A percentile compares a stretch with the other conserved stretches of the same genome.
Conservation (phyloP, 2,329 filamentous ascomycete species). For the Fusarium hainanense region DNA sequence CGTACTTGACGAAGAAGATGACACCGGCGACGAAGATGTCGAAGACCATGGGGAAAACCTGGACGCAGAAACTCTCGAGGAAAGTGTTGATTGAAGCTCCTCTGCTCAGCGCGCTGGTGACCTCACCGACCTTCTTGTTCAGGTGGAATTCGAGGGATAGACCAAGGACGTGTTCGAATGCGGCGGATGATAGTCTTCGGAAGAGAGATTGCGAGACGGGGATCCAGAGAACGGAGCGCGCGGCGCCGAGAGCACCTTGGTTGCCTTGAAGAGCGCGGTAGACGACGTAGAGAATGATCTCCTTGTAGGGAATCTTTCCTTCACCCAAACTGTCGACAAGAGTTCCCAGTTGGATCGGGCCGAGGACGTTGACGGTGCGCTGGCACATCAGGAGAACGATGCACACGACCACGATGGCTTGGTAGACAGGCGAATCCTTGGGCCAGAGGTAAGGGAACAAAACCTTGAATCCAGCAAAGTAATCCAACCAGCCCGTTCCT, state of each 20-base stretch:
- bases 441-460: constrained; percentile 62
- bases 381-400: constrained; percentile 56
- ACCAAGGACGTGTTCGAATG: constrained; percentile 60
- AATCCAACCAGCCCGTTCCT: constrained; percentile 57
- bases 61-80: constrained; percentile 60
- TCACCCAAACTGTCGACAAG: constrained; percentile 56
- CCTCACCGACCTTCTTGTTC: constrained; percentile 63
- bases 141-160: constrained; percentile 63
- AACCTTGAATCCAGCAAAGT: constrained; percentile 57
- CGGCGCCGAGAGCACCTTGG: constrained; percentile 56
- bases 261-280: constrained; percentile 60
- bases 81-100: constrained; percentile 62
- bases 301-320: constrained; percentile 55
- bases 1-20: constrained; percentile 58
- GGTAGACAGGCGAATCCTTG: constrained; percentile 55
- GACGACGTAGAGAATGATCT: constrained; percentile 57
- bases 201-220: constrained; percentile 59
- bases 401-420: constrained; percentile 55
- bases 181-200: constrained; percentile 56
- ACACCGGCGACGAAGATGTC: constrained; percentile 62
- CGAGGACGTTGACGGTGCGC: constrained; percentile 57
- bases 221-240: constrained; percentile 60
- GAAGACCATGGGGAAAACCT: constrained; percentile 62
- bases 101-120: constrained; percentile 61
- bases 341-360: constrained; percentile 55